Evolutionary conservation across 2,329 filamentous ascomycete genomes (phyloP), one percentile per base, ranked within the genome.

Genomic region (Xylariaceae sp.): DNA sequence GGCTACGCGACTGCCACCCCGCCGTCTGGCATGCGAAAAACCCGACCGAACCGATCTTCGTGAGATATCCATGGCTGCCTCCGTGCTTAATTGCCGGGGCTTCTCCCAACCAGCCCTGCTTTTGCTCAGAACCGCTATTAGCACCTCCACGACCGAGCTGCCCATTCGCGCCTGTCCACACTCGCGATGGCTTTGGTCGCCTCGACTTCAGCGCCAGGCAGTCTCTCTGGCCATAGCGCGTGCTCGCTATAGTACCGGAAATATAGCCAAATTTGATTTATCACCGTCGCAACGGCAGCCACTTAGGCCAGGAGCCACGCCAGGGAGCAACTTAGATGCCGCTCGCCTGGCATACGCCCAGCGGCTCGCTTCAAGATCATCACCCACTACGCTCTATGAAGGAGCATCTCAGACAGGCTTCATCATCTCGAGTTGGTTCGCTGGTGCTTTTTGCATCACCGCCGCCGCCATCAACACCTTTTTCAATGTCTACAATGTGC

Each of bases 321-420:
- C 7, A 33, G 4, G 6, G 6, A 41, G 31, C 22, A 9, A 35
- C 11, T 11, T 26, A 6, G 22, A 6, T 11, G 22, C 24, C 17
- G n/a, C 37, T 18, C 41, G 52, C 53, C 56, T 71, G 66, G 53
- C 69, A 64, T 80, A 74, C 63, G 70, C 72, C 53, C 72, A 73
- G 46, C 73, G 71, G 44, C 71, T 87, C 29, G 74, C 78, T 12
- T 66, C 68, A 43, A 76, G 78, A 48, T 56, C 70, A n/a, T 64
- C 69, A 2, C 71, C 76, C 4, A 79, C 83, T 7, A 62, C 76
- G 3, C 68, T 88, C 33, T 88, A 85, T 66, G 71, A 82, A 53
- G 74, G 76, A 1, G 79, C 79, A 12, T 79, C 80, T 1, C 81
- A 86, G 54, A 74, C 75, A 42, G 71, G 73, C 63, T 84, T 81